Evolutionary conservation across 2,329 filamentous ascomycete species (phyloP).

Genomic region (Dothideomycetes sp.): DNA sequence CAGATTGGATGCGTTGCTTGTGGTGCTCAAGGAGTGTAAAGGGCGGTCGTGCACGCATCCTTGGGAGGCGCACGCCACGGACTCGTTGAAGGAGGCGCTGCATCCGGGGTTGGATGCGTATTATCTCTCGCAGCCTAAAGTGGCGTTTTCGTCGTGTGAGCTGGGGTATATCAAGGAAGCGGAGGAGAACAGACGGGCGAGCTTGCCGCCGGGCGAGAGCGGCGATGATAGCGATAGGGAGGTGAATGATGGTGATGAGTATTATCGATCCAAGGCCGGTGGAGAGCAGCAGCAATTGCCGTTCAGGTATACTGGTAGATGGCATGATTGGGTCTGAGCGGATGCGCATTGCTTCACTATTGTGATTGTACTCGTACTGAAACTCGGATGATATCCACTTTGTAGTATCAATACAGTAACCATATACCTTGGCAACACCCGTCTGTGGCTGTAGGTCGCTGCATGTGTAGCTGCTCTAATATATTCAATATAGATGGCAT

Average conservation of each 20-base stretch:
- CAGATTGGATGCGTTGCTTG: slow-evolving; percentile 21
- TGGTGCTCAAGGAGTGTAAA: slow-evolving; percentile 24
- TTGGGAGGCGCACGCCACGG: slow-evolving; percentile 19
- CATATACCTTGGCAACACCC: too few species aligned
- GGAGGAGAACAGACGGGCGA: neutral
- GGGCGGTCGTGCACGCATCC: slow-evolving; percentile 17
- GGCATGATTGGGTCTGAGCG: slow-evolving; percentile 7
- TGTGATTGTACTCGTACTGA: too few species aligned
- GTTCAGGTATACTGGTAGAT: slow-evolving; percentile 4
- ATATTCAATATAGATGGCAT: too few species aligned
- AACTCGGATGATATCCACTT: too few species aligned
- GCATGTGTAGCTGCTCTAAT: too few species aligned
- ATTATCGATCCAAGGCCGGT: neutral
- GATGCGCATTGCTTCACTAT: too few species aligned
- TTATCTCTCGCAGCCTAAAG: slow-evolving; percentile 24
- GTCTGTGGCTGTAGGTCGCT: too few species aligned
- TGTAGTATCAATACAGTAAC: too few species aligned
- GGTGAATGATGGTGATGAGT: neutral
- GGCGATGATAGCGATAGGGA: neutral
- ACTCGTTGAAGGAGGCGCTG: slow-evolving; percentile 17
- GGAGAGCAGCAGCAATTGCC: neutral
- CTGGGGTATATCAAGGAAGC: slow-evolving; percentile 6
- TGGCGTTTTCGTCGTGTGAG: slow-evolving; percentile 27
- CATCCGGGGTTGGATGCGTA: slow-evolving; percentile 18
- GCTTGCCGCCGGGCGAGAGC: neutral